Evolutionary conservation across 129 eudicot genomes (phyloP).

Genomic region (Deinandra increscens): DNA sequence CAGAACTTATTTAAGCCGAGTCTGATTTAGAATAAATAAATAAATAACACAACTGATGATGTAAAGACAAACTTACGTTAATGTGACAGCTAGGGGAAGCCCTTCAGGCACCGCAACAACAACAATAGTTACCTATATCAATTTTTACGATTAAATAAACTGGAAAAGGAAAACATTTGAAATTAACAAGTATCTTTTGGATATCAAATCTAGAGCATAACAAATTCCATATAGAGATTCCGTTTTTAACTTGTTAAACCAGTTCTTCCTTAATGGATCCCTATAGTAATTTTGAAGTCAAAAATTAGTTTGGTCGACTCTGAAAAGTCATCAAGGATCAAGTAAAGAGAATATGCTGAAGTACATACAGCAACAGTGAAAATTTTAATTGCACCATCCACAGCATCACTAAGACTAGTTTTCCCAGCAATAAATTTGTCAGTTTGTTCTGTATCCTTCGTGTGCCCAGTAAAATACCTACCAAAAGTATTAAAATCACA

Average conservation of each 20-base stretch:
- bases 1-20: background rate
- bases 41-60: background rate
- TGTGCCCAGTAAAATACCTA: conserved; percentile 85
- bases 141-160: conserved; percentile 16
- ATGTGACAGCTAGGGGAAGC: conserved; percentile 94
- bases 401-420: conserved; percentile 59
- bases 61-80: conserved; percentile 64
- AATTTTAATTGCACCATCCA: conserved; percentile 78
- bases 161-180: conserved; percentile 16
- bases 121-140: conserved; percentile 79
- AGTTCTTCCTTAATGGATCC: background rate
- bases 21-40: conserved; percentile 5
- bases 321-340: background rate
- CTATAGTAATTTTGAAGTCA: background rate
- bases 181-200: conserved; percentile 1
- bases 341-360: conserved; percentile 3
- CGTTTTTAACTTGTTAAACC: conserved; percentile 8
- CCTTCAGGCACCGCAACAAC: conserved; percentile 99
- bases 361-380: conserved; percentile 88
- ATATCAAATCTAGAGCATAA: conserved; percentile 12
- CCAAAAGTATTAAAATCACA: background rate
- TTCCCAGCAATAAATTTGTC: conserved; percentile 54
- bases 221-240: background rate
- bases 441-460: conserved; percentile 36
- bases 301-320: background rate